Evolutionary conservation across 2,329 filamentous ascomycete species (phyloP).

Genomic region (Samsoniella hepiali): DNA sequence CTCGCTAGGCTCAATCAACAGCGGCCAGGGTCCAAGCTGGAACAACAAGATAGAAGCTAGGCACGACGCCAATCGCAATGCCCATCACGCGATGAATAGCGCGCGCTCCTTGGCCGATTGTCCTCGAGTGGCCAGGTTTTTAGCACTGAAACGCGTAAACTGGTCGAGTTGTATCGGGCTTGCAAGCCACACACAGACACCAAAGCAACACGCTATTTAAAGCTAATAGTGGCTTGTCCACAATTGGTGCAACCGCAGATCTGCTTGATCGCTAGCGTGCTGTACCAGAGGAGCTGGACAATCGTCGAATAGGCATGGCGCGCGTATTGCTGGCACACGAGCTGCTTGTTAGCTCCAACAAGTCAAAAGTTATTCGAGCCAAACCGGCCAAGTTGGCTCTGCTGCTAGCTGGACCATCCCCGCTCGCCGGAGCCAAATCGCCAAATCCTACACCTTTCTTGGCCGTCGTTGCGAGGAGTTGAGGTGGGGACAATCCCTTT

Average conservation of each 20-base stretch:
- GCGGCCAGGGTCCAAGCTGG: neutral
- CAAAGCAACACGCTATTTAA: neutral
- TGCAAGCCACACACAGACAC: neutral
- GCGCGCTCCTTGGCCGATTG: neutral
- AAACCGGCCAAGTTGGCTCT: neutral
- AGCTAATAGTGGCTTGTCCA: constrained; percentile 8
- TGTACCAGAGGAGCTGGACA: constrained; percentile 1
- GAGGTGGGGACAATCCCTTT: constrained; percentile 1
- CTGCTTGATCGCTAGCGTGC: constrained; percentile 4
- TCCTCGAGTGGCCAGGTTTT: neutral
- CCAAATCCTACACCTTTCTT: neutral
- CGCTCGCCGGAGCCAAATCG: neutral
- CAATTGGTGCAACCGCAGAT: constrained; percentile 8
- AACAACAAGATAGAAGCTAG: neutral
- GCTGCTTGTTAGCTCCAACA: neutral
- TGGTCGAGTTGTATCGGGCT: neutral
- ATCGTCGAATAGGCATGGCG: neutral
- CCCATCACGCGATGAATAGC: constrained; percentile 4
- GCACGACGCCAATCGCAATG: constrained; percentile 8
- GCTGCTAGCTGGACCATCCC: neutral
- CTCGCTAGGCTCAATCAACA: neutral
- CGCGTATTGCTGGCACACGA: neutral
- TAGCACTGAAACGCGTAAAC: constrained; percentile 1
- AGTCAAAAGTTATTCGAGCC: neutral
- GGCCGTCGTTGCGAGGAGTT: neutral